These are phyloP conservation scores for Hypocrella siamensis DNA, from an alignment of 2,329 filamentous ascomycete species.

Conservation along the genomic window DNA sequence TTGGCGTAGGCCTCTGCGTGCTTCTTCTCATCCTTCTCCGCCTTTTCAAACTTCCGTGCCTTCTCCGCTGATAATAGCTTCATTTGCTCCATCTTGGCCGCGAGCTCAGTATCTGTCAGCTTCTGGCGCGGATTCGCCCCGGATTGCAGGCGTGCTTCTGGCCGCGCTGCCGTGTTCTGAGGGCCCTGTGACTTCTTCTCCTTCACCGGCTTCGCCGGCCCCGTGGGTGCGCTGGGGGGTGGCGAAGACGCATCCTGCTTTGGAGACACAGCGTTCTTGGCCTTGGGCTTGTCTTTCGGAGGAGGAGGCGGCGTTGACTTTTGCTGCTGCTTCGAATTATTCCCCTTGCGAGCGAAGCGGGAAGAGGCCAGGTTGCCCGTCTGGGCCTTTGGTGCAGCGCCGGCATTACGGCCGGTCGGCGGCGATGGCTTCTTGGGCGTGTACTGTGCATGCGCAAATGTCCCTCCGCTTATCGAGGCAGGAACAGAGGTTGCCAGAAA, in stretches of 20 bases:
- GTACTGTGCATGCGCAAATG: conserved; percentile 2
- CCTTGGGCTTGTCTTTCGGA: not conserved
- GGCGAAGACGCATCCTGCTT: conserved; percentile 6
- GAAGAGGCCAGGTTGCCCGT: conserved; percentile 4
- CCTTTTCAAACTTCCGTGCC: conserved; percentile 41
- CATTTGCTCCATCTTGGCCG: conserved; percentile 45
- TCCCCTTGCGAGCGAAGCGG: conserved; percentile 5
- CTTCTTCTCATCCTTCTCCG: conserved; percentile 38
- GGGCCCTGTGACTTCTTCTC: conserved; percentile 6
- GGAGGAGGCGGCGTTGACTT: conserved; percentile 4
- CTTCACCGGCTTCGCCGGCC: conserved; percentile 8
- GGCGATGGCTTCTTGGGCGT: conserved; percentile 3
- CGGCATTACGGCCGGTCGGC: not conserved
- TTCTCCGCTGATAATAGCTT: conserved; percentile 42
- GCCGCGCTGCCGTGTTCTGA: conserved; percentile 17
- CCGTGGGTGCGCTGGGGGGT: conserved; percentile 15
- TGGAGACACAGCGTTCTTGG: not conserved
- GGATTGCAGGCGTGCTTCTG: conserved; percentile 30
- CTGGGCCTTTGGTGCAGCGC: conserved; percentile 6
- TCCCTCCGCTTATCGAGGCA: too few species aligned
- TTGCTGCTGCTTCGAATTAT: conserved; percentile 4
- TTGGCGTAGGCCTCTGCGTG: conserved; percentile 38
- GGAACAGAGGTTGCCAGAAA: conserved; percentile 1
- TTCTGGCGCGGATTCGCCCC: conserved; percentile 45
- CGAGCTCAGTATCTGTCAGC: conserved; percentile 41